Conservation (phyloP, 208 protist species). For the Acanthamoeba healyi region DNA sequence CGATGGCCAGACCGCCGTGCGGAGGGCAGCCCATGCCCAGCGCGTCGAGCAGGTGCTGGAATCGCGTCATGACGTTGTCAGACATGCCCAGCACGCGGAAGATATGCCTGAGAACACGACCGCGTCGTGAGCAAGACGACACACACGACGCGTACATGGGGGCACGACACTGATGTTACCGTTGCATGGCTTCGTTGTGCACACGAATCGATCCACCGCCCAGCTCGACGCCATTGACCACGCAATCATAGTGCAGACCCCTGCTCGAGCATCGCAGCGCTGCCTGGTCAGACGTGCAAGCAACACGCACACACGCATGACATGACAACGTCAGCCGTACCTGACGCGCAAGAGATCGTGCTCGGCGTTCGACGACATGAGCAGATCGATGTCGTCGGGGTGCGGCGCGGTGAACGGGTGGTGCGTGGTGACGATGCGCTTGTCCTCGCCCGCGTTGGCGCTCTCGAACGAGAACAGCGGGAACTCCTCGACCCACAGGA, state of each 20-base stretch:
- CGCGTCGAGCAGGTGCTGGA: conserved; percentile 84
- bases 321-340: neutral
- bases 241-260: conserved; percentile 90
- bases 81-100: conserved; percentile 38
- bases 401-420: conserved; percentile 93
- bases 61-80: conserved; percentile 68
- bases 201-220: conserved; percentile 92
- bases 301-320: neutral
- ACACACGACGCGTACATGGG: conserved; percentile 80
- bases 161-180: neutral
- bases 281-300: no score
- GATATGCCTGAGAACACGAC: neutral
- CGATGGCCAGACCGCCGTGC: conserved; percentile 85
- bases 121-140: conserved; percentile 16
- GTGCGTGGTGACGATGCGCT: conserved; percentile 83
- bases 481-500: conserved; percentile 92
- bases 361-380: neutral
- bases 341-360: conserved; percentile 46
- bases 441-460: conserved; percentile 44
- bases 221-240: conserved; percentile 92
- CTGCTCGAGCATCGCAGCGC: no score
- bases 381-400: conserved; percentile 83
- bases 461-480: conserved; percentile 86
- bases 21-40: conserved; percentile 89
- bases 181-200: conserved; percentile 89